Base-by-base conservation (phyloP, 2,329 filamentous ascomycete species). In the Lachnellula arida region DNA sequence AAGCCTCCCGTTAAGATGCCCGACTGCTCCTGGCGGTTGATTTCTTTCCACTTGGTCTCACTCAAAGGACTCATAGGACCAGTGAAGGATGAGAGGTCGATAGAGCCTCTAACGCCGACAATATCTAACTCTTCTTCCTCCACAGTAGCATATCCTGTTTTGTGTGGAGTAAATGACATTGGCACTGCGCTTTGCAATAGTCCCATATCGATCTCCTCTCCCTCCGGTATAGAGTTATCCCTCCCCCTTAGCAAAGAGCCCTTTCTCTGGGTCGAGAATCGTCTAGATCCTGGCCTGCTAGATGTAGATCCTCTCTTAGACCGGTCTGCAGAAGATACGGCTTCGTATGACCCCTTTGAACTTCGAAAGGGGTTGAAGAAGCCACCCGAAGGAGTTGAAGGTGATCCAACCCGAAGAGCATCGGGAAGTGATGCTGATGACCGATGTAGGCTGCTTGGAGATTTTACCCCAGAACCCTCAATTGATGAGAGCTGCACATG, bases 1-100 rank as follows among this genome's bases (percentile, higher is more conserved):
- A 86, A 63, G 0, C 82, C 83, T n/a, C 81, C 80, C 0, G 81
- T 85, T 25, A 86, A 69, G 37, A 72, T 74, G 2, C 81, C 82
- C 7, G 70, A 74, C 2, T 80, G 77, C 64, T 85, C 82, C 55
- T 65, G 60, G 44, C 55, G 55, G 49, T 65, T 60, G n/a, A 62
- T 57, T 49, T 67, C 63, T 34, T 53, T 50, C 34, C 64, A 50
- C 47, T 64, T 56, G 3, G 51, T 59, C 28, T 62, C 60, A 17
- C 42, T 67, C 49, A 59, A 54, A 28, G 59, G 48, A 11, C 22
- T 48, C 46, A 60, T 59, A 5, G 65, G 65, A 2, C 66, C 67
- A 37, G 48, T 49, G 28, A 69, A 67, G 14, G 64, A 65, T 14
- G 66, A 65, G 6, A 68, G 54, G 57, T 69, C 67, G 61, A 64